Conservation (phyloP, 306 rosid species). For the Prunus dulcis region DNA sequence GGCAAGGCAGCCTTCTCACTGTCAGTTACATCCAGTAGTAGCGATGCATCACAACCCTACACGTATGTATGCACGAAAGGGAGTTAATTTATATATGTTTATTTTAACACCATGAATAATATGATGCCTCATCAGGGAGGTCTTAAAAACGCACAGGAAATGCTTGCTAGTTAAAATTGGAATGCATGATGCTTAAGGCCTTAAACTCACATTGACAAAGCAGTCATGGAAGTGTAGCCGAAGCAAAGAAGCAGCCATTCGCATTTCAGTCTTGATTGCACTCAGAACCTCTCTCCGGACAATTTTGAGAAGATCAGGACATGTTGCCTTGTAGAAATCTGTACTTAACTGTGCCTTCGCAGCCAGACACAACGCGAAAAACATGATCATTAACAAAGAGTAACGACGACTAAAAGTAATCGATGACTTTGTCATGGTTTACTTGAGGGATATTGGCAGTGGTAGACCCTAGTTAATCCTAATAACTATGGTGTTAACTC, state of each 20-base stretch:
- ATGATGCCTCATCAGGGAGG: no score
- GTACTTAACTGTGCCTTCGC: slow-evolving; percentile 53
- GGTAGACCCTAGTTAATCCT: background rate
- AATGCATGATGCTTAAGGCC: no score
- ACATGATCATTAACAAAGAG: slow-evolving; percentile 19
- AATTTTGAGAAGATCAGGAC: slow-evolving; percentile 53
- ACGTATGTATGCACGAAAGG: background rate
- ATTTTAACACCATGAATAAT: no score
- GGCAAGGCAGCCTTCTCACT: slow-evolving; percentile 62
- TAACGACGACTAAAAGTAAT: slow-evolving; percentile 1
- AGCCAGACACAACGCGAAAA: slow-evolving; percentile 37
- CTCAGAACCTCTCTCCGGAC: slow-evolving; percentile 55
- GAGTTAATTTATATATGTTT: background rate
- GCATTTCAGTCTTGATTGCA: slow-evolving; percentile 57
- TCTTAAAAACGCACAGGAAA: no score
- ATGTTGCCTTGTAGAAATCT: slow-evolving; percentile 59
- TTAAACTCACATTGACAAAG: slow-evolving; percentile 69
- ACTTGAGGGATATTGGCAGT: background rate
- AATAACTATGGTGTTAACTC: background rate
- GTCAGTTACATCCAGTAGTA: slow-evolving; percentile 63
- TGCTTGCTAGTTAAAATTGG: no score
- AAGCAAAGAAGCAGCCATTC: slow-evolving; percentile 89
- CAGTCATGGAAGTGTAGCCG: slow-evolving; percentile 97
- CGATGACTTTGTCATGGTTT: slow-evolving; percentile 6
- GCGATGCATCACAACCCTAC: slow-evolving; percentile 90